phyloP scores from a whole-genome alignment of 2,329 filamentous ascomycete genomes.

The Colletotrichum sp. region DNA sequence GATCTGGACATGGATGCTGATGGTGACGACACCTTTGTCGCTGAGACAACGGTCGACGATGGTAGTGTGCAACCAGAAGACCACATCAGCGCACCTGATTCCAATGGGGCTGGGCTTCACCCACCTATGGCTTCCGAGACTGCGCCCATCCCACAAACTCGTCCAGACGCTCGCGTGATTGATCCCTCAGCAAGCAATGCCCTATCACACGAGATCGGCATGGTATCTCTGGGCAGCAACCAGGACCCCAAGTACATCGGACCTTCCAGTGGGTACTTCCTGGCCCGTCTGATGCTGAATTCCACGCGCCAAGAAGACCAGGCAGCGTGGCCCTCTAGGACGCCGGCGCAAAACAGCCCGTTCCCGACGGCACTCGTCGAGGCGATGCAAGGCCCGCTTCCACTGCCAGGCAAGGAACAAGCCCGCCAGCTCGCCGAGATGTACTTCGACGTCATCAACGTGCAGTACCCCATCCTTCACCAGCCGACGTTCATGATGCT shows the following conservation, averaged over 20 bases:
- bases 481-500: slow-evolving; percentile 40
- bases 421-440: slow-evolving; percentile 45
- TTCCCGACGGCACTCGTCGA: slow-evolving; percentile 35
- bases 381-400: slow-evolving; percentile 33
- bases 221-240: slow-evolving; percentile 53
- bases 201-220: slow-evolving; percentile 55
- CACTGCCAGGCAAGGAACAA: slow-evolving; percentile 35
- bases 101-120: not conserved
- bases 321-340: not conserved
- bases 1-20: not conserved
- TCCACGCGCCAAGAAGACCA: slow-evolving; percentile 34
- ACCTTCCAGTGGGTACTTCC: slow-evolving; percentile 59
- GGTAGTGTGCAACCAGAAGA: slow-evolving; percentile 18
- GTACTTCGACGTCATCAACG: slow-evolving; percentile 54
- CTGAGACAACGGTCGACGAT: slow-evolving; percentile 19
- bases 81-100: not conserved
- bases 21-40: not conserved
- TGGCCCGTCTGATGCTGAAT: slow-evolving; percentile 52
- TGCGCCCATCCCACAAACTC: slow-evolving; percentile 9
- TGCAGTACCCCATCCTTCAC: slow-evolving; percentile 55
- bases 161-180: slow-evolving; percentile 8
- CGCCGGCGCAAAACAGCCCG: not conserved
- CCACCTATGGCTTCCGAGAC: not conserved
- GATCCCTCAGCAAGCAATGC: slow-evolving; percentile 24
- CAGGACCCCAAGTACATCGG: slow-evolving; percentile 57